phyloP scores from a whole-genome alignment of 768 basidiomycete genomes.

The Paxillus ammoniavirescens region DNA sequence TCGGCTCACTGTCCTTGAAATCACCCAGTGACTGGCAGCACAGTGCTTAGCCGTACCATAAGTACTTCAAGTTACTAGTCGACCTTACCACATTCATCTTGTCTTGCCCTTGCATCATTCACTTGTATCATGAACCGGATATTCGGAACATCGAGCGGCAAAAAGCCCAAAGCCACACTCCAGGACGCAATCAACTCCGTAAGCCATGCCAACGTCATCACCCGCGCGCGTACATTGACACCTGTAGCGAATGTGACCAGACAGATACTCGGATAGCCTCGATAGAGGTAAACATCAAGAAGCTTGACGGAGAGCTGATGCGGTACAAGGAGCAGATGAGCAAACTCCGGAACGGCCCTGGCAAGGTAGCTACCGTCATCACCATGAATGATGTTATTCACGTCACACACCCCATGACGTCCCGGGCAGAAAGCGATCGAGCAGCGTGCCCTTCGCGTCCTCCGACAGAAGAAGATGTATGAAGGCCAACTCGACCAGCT shows the following conservation, averaged over 20 bases:
- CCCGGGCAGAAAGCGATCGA: conserved; percentile 76
- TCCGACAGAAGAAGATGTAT: conserved; percentile 97
- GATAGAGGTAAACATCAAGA: conserved; percentile 96
- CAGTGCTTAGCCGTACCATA: too few relatives aligned
- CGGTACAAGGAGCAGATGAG: conserved; percentile 96
- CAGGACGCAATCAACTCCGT: conserved; percentile 93
- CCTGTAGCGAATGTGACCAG: conserved; percentile 37
- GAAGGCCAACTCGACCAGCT: conserved; percentile 89
- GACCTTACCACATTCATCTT: not conserved
- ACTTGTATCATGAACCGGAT: conserved; percentile 70
- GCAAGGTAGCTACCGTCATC: conserved; percentile 62
- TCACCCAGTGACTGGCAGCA: too few relatives aligned
- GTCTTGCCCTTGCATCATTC: not conserved
- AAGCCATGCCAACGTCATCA: conserved; percentile 27
- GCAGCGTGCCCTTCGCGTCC: conserved; percentile 86
- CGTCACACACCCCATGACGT: not conserved
- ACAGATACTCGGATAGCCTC: conserved; percentile 84
- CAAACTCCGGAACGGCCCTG: conserved; percentile 89
- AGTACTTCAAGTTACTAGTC: not conserved
- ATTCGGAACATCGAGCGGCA: conserved; percentile 70
- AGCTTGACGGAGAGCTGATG: conserved; percentile 89
- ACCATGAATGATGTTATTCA: not conserved
- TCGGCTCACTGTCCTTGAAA: too few relatives aligned
- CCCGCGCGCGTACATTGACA: not conserved
- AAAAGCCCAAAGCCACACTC: conserved; percentile 83